phyloP scores from a whole-genome alignment of 1,284 basidiomycete species.

The Ceratobasidium theobromae region DNA sequence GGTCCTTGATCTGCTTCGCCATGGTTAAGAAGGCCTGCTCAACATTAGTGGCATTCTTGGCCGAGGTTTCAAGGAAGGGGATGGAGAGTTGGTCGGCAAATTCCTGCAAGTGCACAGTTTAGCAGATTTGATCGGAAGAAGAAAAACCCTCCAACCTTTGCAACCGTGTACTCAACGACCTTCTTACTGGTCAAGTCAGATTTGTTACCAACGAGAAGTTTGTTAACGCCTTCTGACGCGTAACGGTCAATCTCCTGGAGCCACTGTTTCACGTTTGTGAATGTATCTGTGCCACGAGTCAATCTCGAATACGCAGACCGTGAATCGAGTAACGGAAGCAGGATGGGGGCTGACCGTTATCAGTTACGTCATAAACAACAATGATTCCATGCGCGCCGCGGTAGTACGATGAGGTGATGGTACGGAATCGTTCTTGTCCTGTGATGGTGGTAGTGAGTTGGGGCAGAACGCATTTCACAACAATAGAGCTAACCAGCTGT shows the following conservation, averaged over 20 bases:
- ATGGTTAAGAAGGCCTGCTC: conserved; percentile 99
- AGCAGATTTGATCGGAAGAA: conserved; percentile 10
- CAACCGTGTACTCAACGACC: conserved; percentile 95
- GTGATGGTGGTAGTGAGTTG: conserved; percentile 20
- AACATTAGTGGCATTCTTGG: conserved; percentile 98
- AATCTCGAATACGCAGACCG: not conserved
- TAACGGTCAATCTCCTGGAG: conserved; percentile 99
- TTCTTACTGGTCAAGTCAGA: conserved; percentile 97
- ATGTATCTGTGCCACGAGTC: conserved; percentile 67
- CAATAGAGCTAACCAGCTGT: conserved; percentile 67
- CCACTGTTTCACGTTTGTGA: conserved; percentile 99
- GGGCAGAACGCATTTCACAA: not conserved
- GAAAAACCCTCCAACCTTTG: conserved; percentile 65
- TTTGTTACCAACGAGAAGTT: conserved; percentile 97
- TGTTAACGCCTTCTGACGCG: conserved; percentile 98
- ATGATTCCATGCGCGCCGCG: conserved; percentile 96
- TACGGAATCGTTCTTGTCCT: conserved; percentile 97
- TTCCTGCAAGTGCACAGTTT: conserved; percentile 56
- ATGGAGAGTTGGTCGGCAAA: conserved; percentile 95
- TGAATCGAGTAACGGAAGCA: not conserved
- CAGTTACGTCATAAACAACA: conserved; percentile 99
- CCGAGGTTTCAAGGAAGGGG: conserved; percentile 98
- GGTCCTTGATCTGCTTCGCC: conserved; percentile 98
- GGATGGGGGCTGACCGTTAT: conserved; percentile 71
- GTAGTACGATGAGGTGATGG: conserved; percentile 97